Conservation (phyloP, 208 protist genomes). For the Trypanosoma mega region DNA sequence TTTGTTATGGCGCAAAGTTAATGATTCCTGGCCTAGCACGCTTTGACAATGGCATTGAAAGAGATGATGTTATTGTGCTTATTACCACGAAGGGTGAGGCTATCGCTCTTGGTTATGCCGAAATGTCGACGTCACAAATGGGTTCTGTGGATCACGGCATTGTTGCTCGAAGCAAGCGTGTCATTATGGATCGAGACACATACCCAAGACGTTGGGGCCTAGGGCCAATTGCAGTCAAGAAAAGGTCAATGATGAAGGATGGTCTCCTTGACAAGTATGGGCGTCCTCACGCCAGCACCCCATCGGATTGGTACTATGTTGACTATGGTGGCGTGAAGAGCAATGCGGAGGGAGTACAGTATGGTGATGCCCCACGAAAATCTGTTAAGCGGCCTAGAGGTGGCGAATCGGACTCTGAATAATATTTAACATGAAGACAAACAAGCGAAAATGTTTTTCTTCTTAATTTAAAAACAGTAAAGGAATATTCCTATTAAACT, state of each 20-base stretch:
- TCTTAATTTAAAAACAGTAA: slow-evolving; percentile 8
- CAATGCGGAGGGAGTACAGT: slow-evolving; percentile 83
- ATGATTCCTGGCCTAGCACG: slow-evolving; percentile 99
- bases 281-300: slow-evolving; percentile 96
- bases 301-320: slow-evolving; percentile 95
- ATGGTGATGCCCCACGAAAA: slow-evolving; percentile 60
- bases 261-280: slow-evolving; percentile 99
- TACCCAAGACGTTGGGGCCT: slow-evolving; percentile 99
- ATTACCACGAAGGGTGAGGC: slow-evolving; percentile 99
- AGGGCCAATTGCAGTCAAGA: slow-evolving; percentile 93
- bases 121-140: slow-evolving; percentile 98
- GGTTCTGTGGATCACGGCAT: slow-evolving; percentile 97
- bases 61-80: slow-evolving; percentile 97
- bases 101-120: slow-evolving; percentile 97
- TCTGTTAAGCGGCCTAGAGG: slow-evolving; percentile 52
- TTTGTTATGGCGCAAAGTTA: slow-evolving; percentile 99
- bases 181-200: slow-evolving; percentile 99
- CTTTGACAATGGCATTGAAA: slow-evolving; percentile 97
- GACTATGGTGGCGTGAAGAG: slow-evolving; percentile 90
- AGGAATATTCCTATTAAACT: neutral
- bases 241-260: slow-evolving; percentile 97
- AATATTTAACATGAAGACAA: too few species aligned
- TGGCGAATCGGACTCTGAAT: slow-evolving; percentile 57
- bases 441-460: slow-evolving; percentile 14
- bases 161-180: slow-evolving; percentile 98